Base-by-base conservation (phyloP, 2,329 filamentous ascomycete genomes). In the Polychaeton citri region DNA sequence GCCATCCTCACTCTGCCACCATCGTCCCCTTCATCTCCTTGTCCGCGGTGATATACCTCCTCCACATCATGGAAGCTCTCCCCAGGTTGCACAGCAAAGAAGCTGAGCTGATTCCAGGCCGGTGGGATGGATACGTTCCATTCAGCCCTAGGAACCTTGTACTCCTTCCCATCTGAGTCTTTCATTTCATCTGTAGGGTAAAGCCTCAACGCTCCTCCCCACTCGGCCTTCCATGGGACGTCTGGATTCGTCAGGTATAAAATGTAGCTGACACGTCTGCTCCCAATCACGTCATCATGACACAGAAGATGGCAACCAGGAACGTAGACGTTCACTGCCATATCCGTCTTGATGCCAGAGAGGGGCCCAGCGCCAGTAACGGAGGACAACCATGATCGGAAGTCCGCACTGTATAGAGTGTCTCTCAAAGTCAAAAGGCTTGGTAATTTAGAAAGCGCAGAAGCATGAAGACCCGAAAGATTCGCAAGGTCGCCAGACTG, bases 201-300 rank as follows among this genome's bases (percentile, higher is more conserved):
- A 32, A 98, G 65, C 38, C 90, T 77, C 49, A 98, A 66, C 0
- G 88, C 88, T 41, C 90, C 90, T 44, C 90, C 90, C 85, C 87
- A 98, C 57, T 84, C 78, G 12, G 81, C 65, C 65, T 88, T 76
- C 90, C 90, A 98, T 5, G 83, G 79, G 40, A 70, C 76, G 52
- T 96, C 88, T 3, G 90, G 90, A 54, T 96, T 85, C 10, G 85
- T 88, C 43, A 98, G 68, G 59, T 98, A 98, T 40, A 98, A 69
- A 47, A 98, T 98, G 60, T 95, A 98, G 68, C 87, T 95, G 51
- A 98, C 79, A 46, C 87, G 79, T 41, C 90, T 74, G 53, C 81
- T 94, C n/a, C 90, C 90, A 59, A 98, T 98, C 42, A 98, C 90
- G 62, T 98, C 90, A 67, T 98, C 90, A 54, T 98, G 90, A 62